Base-by-base conservation (phyloP, 257 asterid genomes). In the Salvia hispanica region DNA sequence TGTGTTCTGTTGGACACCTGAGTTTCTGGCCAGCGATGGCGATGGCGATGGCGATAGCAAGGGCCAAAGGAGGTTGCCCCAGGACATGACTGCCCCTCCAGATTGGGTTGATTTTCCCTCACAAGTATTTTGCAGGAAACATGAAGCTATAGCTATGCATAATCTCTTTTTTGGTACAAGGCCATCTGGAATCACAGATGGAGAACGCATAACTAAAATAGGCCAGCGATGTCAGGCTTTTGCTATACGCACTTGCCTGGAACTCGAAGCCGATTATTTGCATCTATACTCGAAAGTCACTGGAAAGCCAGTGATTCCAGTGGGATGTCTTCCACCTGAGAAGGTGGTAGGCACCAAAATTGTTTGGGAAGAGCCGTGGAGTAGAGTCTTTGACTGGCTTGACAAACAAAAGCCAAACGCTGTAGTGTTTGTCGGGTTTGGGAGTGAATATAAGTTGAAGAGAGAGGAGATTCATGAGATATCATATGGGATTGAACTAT, bases 391-490 rank as follows among this genome's bases (percentile, higher is more conserved):
- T 12, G n/a, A 67, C 0, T 75, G 80, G 84, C 72, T 79, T 2
- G 60, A 76, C 53, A 11, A 28, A 48, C 84, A 76, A 16, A 25
- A 65, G 5, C 47, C 62, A 0, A 36, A 9, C 2, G 70, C 81
- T 31, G 71, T 76, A 5, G 52, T 69, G n/a, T n/a, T n/a, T n/a
- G n/a, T n/a, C n/a, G n/a, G n/a, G 9, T 76, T 76, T 44, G 84
- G 84, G 60, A 75, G 76, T 69, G 79, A 75, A 11, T 36, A 2
- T 0, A 64, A 75, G 13, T 52, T 75, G 9, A 4, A 28, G 4
- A 59, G 58, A 69, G 66, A 72, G 10, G 74, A 79, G 47, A 53
- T 76, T 4, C 47, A 72, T 15, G 84, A 76, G 69, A 72, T 76
- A 52, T 81, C 84, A 28, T 3, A 54, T 7, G 74, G 77, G 52